Base-by-base conservation (phyloP, 805 yeast genomes). In the Danielozyma ontarioensis region DNA sequence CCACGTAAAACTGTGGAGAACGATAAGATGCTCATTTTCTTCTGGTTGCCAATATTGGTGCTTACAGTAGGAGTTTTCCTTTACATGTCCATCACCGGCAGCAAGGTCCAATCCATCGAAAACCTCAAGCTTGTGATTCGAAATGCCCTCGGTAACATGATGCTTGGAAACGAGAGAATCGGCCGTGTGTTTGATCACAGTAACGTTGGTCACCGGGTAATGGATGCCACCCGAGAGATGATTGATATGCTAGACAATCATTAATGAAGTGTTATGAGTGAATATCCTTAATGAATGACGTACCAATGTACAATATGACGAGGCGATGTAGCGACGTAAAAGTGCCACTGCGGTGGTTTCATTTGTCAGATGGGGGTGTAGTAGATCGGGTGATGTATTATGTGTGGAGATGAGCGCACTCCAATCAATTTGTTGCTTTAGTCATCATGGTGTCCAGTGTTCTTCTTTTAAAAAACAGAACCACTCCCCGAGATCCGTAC, bases 21-120 rank as follows among this genome's bases (percentile, higher is more conserved):
- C 48, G 97, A 89, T 58, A 81, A 76, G 50, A 82, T 87, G 85
- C 67, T 89, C 42, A 62, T 86, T 40, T 85, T 89, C 55, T 88
- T 89, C 71, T 89, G 97, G 97, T 60, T 88, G 37, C 97, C 97
- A 11, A 71, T 84, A 25, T 59, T 76, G 54, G 60, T 86, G 33
- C 45, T 80, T 14, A 53, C 84, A 21, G 57, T 80, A 13, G 61
- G 78, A 3, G 59, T 77, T 5, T 64, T 70, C 44, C 64, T 72
- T 34, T 54, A 72, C 45, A 51, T 64, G 16, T 50, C 57, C n/a
- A 52, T 63, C 13, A 55, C 65, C 50, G 72, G 70, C 3, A 61
- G 58, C 48, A 50, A 53, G 43, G 51, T 64, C 32, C 63, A 59
- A 33, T 33, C 50, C 30, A 56, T 66, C 27, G 71, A 66, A 35